A percentile compares a stretch with the other conserved stretches of the same genome.
These are phyloP conservation scores for Orbilia blumenaviensis DNA, from an alignment of 2,329 filamentous ascomycete species.

Conservation along the genomic window DNA sequence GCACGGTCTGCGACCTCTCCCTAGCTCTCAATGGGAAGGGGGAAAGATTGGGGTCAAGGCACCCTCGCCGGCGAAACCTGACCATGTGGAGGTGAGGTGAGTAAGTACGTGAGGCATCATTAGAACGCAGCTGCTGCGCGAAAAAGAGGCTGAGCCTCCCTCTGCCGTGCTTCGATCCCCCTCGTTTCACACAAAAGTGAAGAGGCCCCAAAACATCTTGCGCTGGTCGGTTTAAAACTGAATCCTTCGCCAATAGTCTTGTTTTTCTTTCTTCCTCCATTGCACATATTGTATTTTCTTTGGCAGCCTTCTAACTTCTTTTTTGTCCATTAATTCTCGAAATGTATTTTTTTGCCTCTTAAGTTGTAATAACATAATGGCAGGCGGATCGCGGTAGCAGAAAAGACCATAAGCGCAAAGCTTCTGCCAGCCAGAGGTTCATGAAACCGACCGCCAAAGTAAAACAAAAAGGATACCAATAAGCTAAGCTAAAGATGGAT, in stretches of 20 bases:
- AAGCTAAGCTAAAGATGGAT: slow-evolving; percentile 37
- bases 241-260: slow-evolving; percentile 27
- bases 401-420: slow-evolving; percentile 37
- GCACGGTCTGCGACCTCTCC: slow-evolving; percentile 21
- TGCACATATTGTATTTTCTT: too few relatives aligned
- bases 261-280: neutral
- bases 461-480: too few relatives aligned
- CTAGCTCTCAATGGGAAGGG: too few relatives aligned
- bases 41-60: too few relatives aligned
- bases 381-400: slow-evolving; percentile 15
- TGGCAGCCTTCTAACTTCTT: too few relatives aligned
- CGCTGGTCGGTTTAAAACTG: slow-evolving; percentile 33
- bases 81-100: neutral
- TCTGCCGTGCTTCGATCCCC: neutral
- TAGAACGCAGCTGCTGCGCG: neutral
- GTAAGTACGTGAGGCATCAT: neutral
- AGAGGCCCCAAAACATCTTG: neutral
- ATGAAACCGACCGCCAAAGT: too few relatives aligned
- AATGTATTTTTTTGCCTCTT: neutral
- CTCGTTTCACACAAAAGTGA: neutral
- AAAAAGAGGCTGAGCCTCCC: slow-evolving; percentile 28
- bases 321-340: too few relatives aligned
- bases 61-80: slow-evolving; percentile 17
- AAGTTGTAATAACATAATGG: slow-evolving; percentile 10
- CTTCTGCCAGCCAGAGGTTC: too few relatives aligned